Percentiles rank a stretch among this genome's conserved stretches.
Evolutionary conservation across 306 rosid species (phyloP).

Genomic region (Rosa multiflora): DNA sequence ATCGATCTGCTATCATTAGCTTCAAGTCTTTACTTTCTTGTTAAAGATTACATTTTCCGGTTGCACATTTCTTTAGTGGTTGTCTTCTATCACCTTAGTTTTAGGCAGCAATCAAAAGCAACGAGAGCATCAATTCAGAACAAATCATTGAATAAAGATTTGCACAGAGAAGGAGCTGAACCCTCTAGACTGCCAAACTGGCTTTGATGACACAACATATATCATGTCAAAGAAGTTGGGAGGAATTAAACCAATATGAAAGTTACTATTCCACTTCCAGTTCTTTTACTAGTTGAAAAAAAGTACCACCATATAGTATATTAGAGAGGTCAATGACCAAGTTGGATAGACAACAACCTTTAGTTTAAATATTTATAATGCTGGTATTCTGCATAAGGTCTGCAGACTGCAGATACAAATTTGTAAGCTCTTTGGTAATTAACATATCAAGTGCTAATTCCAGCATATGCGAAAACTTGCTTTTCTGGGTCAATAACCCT

Average conservation of each 20-base stretch:
- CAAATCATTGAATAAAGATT: background rate
- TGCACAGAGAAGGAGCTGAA: background rate
- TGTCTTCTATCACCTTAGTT: background rate
- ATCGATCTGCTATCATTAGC: background rate
- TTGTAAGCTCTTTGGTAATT: background rate
- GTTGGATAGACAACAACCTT: background rate
- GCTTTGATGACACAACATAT: background rate
- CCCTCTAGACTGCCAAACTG: background rate
- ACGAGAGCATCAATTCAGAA: background rate
- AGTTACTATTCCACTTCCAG: background rate
- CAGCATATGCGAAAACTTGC: background rate
- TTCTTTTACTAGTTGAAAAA: background rate
- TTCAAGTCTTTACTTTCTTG: background rate
- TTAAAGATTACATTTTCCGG: background rate
- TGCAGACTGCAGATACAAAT: background rate
- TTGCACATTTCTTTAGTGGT: background rate
- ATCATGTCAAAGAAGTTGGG: background rate
- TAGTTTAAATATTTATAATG: background rate
- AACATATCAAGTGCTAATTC: constrained; percentile 13
- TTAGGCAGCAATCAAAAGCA: background rate
- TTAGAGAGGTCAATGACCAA: background rate
- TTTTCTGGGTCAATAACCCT: background rate
- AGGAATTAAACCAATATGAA: background rate
- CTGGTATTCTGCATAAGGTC: background rate
- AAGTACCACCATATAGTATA: background rate